Base-by-base conservation (phyloP, 305 asterid species). In the Withania somnifera region DNA sequence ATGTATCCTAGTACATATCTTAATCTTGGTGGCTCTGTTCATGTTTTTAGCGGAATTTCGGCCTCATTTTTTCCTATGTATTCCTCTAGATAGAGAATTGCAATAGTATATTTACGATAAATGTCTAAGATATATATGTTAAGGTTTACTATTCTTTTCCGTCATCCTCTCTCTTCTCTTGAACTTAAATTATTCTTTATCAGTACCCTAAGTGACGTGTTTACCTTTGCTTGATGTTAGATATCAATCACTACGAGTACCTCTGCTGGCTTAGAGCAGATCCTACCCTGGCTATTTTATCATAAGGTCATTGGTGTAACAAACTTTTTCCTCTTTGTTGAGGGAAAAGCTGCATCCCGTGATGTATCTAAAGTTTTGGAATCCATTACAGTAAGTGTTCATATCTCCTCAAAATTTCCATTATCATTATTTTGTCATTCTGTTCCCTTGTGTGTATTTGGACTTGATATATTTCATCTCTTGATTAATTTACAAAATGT, bases 331-430 rank as follows among this genome's bases (percentile, higher is more conserved):
- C 88, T 93, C 69, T 93, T 93, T 84, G 97, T 93, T 64, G 97
- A 93, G 87, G 97, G 97, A 80, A 93, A 89, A 83, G 95, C 95
- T 56, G 97, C 97, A 78, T 83, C 95, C 69, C 92, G 94, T 80
- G 78, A 89, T 51, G 91, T 93, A 53, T 88, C 97, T 54, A 90
- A 87, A 87, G 95, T 93, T 81, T 91, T 93, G 82, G 92, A 91
- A 87, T 90, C 95, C 82, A 91, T 91, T 85, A 91, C 89, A 13
- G 95, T 93, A 87, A 87, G 94, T 84, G 51, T 47, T 61, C 56
- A 11, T 19, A 50, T 63, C 75, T 80, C 63, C 45, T 38, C 63
- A 45, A 1, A 5, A 67, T 26, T 63, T 32, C 36, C 76, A 64
- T 60, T 30, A 3, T 40, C 50, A 2, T 36, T 15, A 38, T 47